A percentile compares a stretch with the other conserved stretches of the same genome.
Conservation (phyloP, 108 stramenopile genomes). For the Fragilariopsis cylindrus region DNA sequence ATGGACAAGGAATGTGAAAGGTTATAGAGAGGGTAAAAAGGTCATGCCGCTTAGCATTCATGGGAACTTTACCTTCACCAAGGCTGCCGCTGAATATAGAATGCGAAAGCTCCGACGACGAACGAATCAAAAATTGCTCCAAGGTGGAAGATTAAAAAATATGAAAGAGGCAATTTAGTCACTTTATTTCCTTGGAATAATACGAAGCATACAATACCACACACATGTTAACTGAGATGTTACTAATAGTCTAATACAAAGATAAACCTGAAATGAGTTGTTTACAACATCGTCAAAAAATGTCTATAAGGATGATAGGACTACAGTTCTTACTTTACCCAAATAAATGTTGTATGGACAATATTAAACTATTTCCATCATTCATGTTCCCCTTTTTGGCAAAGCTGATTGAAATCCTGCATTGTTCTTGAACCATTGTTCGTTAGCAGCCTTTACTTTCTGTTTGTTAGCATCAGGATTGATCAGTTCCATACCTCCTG, state of each 20-base stretch:
- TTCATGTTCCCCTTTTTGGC: conserved; percentile 38
- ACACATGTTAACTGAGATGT: no score
- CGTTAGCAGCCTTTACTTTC: conserved; percentile 67
- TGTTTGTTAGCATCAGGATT: conserved; percentile 85
- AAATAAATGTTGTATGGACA: no score
- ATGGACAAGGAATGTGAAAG: conserved; percentile 71
- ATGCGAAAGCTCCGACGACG: conserved; percentile 71
- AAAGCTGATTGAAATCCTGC: conserved; percentile 86
- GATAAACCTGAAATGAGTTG: no score
- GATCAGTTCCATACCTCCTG: conserved; percentile 83
- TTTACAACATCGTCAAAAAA: no score
- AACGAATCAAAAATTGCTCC: conserved; percentile 56
- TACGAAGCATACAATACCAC: no score
- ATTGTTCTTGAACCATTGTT: conserved; percentile 87
- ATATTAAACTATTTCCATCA: neutral
- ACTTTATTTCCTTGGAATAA: no score
- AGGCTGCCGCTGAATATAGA: conserved; percentile 63
- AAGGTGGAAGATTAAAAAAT: conserved; percentile 60
- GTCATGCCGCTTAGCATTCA: conserved; percentile 65
- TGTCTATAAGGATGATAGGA: no score
- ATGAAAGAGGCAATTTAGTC: no score
- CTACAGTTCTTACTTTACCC: no score
- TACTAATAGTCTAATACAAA: no score
- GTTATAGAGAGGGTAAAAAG: conserved; percentile 52
- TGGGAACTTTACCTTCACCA: conserved; percentile 58